These are phyloP conservation scores for Lunularia cruciata DNA, from an alignment of 225 moss, liverwort and hornwort genomes.

Conservation along the genomic window DNA sequence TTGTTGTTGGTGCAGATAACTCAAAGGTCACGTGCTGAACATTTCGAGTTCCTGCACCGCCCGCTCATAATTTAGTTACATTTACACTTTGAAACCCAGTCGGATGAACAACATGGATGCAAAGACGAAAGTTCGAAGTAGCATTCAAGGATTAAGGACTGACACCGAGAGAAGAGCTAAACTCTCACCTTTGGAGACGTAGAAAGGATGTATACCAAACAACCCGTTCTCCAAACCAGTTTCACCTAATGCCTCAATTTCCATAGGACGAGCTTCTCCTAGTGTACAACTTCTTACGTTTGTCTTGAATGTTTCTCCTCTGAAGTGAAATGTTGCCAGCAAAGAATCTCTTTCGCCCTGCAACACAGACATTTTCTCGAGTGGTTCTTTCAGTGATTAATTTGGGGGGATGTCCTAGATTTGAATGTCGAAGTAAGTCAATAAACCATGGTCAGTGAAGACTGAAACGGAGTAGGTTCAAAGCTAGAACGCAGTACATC, in stretches of 20 bases:
- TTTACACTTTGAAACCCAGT: background rate
- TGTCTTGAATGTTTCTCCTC: conserved; percentile 37
- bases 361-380: too few relatives aligned
- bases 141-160: background rate
- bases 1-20: conserved; percentile 83
- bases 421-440: background rate
- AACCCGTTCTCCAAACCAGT: background rate
- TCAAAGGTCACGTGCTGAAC: conserved; percentile 47
- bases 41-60: conserved; percentile 31
- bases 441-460: background rate
- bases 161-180: background rate
- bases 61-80: too few relatives aligned
- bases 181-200: conserved; percentile 53
- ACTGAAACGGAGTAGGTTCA: background rate
- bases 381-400: too few relatives aligned
- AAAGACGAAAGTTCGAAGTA: background rate
- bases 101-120: background rate
- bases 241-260: conserved; percentile 25
- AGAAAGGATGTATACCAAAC: conserved; percentile 82
- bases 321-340: conserved; percentile 24
- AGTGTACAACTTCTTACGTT: background rate
- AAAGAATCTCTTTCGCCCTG: conserved; percentile 31
- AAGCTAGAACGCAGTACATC: conserved; percentile 27
- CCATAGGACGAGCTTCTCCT: conserved; percentile 36
- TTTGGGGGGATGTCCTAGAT: too few relatives aligned